Base-by-base conservation (phyloP, 2,329 filamentous ascomycete genomes). In the Alternaria metachromatica region DNA sequence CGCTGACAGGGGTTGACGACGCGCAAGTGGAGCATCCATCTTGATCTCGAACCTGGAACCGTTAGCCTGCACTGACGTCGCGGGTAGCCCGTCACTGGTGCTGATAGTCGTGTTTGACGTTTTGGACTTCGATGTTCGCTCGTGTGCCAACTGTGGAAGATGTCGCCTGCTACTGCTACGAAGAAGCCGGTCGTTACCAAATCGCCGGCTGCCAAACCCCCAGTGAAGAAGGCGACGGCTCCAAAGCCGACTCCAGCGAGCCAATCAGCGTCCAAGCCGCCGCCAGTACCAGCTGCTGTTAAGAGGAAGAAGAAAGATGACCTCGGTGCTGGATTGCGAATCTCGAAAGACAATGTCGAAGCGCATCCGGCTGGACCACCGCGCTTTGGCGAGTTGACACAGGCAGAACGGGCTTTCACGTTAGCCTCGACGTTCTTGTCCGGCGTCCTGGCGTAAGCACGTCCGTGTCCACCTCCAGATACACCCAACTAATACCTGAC, bases 351-450 rank as follows among this genome's bases (percentile, higher is more conserved):
- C 49, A 79, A 76, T 63, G 75, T 81, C 55, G 80, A 81, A 45
- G 67, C 71, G 37, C 81, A 83, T 76, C 81, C 81, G 43, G 78
- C 81, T n/a, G 81, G 80, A 5, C 81, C 80, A 26, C 76, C 82
- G 21, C 78, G 78, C 62, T 82, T 84, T 82, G 83, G 83, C 61
- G 76, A 80, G 33, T 75, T 84, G 67, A 82, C 81, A 18, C 83
- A 85, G 70, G 83, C 83, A 25, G 84, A 85, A 70, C 76, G 83
- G 44, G 83, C 83, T 15, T 84, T 85, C 64, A 84, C 82, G 26
- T 78, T 84, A 41, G 82, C 82, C 10, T 85, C 83, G 55, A 85
- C 83, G 4, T 85, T 85, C 67, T 67, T 85, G 62, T 85, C 83
- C 28, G 84, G 84, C 33, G 77, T 84, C 62, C 71, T 85, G 71